These are phyloP conservation scores for Magnaporthiopsis incrustans DNA, from an alignment of 2,329 filamentous ascomycete species.

Conservation along the genomic window DNA sequence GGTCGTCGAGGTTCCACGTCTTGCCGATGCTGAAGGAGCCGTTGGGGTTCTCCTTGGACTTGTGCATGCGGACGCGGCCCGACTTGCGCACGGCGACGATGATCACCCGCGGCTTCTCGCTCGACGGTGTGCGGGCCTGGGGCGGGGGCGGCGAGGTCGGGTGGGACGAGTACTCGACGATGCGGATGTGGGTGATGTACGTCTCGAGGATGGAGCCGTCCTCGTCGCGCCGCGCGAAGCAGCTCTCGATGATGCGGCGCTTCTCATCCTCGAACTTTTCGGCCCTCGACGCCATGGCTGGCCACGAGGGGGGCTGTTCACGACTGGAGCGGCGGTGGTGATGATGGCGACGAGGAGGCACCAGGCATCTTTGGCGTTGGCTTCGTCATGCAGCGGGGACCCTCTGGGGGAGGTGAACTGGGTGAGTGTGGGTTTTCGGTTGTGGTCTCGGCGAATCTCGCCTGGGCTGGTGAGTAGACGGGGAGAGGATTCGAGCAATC, in stretches of 20 bases:
- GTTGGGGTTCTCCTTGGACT: constrained; percentile 90
- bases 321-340: neutral
- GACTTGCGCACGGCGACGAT: constrained; percentile 90
- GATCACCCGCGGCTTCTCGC: constrained; percentile 84
- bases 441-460: too few relatives aligned
- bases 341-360: constrained; percentile 2
- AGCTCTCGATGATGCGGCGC: constrained; percentile 85
- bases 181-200: constrained; percentile 94
- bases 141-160: constrained; percentile 81
- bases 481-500: too few relatives aligned
- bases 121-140: constrained; percentile 56
- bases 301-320: neutral
- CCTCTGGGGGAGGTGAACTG: too few relatives aligned
- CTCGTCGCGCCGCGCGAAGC: constrained; percentile 82
- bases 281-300: constrained; percentile 38
- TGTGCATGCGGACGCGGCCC: constrained; percentile 89
- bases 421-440: too few relatives aligned
- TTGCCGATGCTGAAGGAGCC: constrained; percentile 96
- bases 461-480: too few relatives aligned
- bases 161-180: constrained; percentile 77
- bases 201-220: constrained; percentile 83
- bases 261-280: constrained; percentile 97
- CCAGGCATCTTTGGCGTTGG: constrained; percentile 4
- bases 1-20: constrained; percentile 93
- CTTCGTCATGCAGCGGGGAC: neutral